Percentiles rank a stretch among this genome's conserved stretches.
Evolutionary conservation across 2,329 filamentous ascomycete species (phyloP).

Genomic region (Pyricularia grisea): DNA sequence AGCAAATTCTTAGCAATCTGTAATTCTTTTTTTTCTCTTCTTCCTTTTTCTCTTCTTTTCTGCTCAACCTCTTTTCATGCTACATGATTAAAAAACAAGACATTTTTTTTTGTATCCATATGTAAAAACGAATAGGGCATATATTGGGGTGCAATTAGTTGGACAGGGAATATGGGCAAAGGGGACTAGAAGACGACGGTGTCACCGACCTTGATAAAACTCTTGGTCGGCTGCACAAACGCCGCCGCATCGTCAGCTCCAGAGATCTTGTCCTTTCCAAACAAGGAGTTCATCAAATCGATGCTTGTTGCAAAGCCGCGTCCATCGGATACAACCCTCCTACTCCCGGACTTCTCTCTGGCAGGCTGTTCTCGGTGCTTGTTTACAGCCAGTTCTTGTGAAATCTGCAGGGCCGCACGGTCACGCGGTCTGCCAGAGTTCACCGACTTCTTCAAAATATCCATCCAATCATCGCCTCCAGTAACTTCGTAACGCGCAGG

Average conservation of each 20-base stretch:
- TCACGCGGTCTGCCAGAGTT: slow-evolving; percentile 85
- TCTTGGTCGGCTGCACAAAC: slow-evolving; percentile 41
- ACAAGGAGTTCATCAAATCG: slow-evolving; percentile 92
- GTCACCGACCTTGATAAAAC: slow-evolving; percentile 83
- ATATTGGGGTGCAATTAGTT: neutral
- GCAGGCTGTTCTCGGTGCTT: slow-evolving; percentile 37
- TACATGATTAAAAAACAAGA: slow-evolving; percentile 17
- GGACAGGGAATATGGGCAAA: neutral
- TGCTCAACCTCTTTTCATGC: slow-evolving; percentile 19
- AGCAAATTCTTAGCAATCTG: slow-evolving; percentile 35
- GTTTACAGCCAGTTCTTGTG: slow-evolving; percentile 40
- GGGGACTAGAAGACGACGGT: slow-evolving; percentile 22
- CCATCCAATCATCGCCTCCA: slow-evolving; percentile 80
- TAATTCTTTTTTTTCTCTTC: slow-evolving; percentile 13
- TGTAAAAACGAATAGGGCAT: slow-evolving; percentile 4
- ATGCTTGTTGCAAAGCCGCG: slow-evolving; percentile 79
- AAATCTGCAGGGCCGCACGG: slow-evolving; percentile 57
- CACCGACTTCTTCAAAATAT: slow-evolving; percentile 87
- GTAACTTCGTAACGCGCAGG: slow-evolving; percentile 52
- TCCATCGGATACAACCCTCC: slow-evolving; percentile 32
- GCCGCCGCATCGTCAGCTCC: slow-evolving; percentile 29
- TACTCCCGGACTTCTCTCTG: slow-evolving; percentile 20
- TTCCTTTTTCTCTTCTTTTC: neutral
- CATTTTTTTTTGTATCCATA: neutral
- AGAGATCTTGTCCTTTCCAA: slow-evolving; percentile 60